Percentiles rank a stretch among this genome's conserved stretches.
Evolutionary conservation across 2,329 filamentous ascomycete species (phyloP).

Genomic region (Aschersonia sp.): DNA sequence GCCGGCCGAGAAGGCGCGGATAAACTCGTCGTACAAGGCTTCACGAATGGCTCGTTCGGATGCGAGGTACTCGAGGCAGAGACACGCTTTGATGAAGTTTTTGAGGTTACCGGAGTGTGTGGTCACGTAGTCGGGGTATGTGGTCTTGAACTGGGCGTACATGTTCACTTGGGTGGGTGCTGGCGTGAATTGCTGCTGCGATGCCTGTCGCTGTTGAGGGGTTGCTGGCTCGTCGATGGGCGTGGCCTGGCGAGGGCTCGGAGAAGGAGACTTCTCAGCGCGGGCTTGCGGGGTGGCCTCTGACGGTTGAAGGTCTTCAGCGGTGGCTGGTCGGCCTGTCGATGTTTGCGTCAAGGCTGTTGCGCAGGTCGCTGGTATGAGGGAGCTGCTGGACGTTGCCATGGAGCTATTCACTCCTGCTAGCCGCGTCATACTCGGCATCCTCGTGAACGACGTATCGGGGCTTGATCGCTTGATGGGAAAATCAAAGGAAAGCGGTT

Average conservation of each 20-base stretch:
- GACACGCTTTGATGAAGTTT: constrained; percentile 29
- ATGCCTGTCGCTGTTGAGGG: not conserved
- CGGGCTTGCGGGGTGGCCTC: too few species aligned
- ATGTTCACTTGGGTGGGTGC: not conserved
- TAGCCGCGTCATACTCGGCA: constrained; percentile 9
- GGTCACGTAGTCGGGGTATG: constrained; percentile 29
- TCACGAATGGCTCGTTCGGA: constrained; percentile 19
- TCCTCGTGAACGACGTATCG: constrained; percentile 4
- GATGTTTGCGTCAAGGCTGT: constrained; percentile 1
- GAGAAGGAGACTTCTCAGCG: too few species aligned
- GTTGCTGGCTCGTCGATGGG: not conserved
- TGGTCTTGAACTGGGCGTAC: constrained; percentile 22
- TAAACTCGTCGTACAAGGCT: constrained; percentile 38
- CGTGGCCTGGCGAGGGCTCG: too few species aligned
- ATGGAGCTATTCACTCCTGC: constrained; percentile 10
- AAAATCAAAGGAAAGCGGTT: constrained; percentile 10
- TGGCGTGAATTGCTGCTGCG: not conserved
- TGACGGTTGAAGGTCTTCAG: too few species aligned
- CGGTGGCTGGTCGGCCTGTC: not conserved
- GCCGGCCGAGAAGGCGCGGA: constrained; percentile 25
- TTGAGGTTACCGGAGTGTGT: constrained; percentile 21
- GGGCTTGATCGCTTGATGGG: constrained; percentile 1
- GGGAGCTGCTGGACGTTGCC: constrained; percentile 14
- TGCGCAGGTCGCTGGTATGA: constrained; percentile 12
- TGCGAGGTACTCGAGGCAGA: constrained; percentile 25